Conservation (phyloP, 495 filamentous ascomycete species). For the Penicillium lagena region DNA sequence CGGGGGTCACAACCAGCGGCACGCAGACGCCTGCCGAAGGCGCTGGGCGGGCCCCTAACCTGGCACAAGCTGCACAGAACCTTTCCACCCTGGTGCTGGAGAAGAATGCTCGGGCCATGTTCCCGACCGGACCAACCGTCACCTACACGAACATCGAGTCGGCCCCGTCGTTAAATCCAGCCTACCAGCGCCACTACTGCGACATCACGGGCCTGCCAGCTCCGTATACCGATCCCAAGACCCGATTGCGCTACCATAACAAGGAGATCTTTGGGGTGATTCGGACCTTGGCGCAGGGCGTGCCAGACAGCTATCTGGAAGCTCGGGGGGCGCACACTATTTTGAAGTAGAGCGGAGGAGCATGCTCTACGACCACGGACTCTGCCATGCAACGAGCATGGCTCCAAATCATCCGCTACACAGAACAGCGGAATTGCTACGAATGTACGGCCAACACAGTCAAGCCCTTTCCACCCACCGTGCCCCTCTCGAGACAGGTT, state of each 20-base stretch:
- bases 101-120: conserved; percentile 49
- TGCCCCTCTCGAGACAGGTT: conserved; percentile 67
- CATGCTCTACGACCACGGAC: not conserved
- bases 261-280: conserved; percentile 82
- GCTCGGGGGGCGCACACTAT: conserved; percentile 87
- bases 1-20: conserved; percentile 45
- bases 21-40: conserved; percentile 53
- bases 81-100: conserved; percentile 80
- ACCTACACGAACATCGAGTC: conserved; percentile 96
- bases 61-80: conserved; percentile 77
- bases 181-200: conserved; percentile 77
- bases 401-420: not conserved
- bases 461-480: conserved; percentile 82
- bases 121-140: conserved; percentile 55
- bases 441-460: conserved; percentile 71
- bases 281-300: conserved; percentile 66
- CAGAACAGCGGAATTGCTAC: conserved; percentile 1
- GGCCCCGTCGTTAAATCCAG: conserved; percentile 71
- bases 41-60: conserved; percentile 53
- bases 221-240: conserved; percentile 90
- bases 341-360: conserved; percentile 56
- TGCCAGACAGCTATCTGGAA: conserved; percentile 81
- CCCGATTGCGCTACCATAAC: conserved; percentile 80
- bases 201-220: conserved; percentile 88
- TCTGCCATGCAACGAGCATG: no score